Evolutionary conservation across 2,329 filamentous ascomycete species (phyloP), one percentile per base, ranked within the genome.

Genomic region (Dothistroma septosporum): DNA sequence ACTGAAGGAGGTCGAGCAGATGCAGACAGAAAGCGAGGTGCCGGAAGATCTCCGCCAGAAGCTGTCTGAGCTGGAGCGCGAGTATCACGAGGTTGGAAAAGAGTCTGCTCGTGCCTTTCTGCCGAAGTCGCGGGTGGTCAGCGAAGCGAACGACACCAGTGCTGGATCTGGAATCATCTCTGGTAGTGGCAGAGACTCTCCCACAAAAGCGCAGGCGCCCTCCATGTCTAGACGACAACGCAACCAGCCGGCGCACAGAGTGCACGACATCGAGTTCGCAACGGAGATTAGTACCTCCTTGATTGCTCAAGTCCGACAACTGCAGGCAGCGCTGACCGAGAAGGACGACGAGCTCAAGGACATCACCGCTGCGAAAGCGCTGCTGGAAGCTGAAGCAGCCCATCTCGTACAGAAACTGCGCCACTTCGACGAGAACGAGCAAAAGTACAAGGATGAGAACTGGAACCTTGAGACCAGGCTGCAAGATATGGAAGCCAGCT

Each of bases 251-350:
- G 85, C 89, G 10, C 94, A 87, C 72, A 87, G 92, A 55, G 88
- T 96, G 12, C 92, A 97, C 73, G 94, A 99, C 72, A 96, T 99
- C 72, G 92, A 97, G 69, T 96, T 99, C 72, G 94, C 93, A n/a
- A 92, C 94, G 55, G 93, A 99, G 73, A 97, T 99, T 70, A 97
- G 92, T 72, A 96, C 91, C 6, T 96, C 92, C 1, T 82, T 99
- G 55, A 87, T 99, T 55, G 87, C 89, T n/a, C 94, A 97, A 77
- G 90, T 99, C 55, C 88, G 94, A 64, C 92, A 94, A 72, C 78
- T 99, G 58, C 94, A 99, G 75, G 83, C 87, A 2, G 81, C 96
- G 16, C 82, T 99, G 11, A 84, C 88, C 0, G 92, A 97, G 76
- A 90, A 91, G 67, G 94, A 99, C 65, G 92, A 96, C 56, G 83